Evolutionary conservation across 805 yeast genomes (phyloP), one percentile per base, ranked within the genome.

Genomic region (Candida xiaguanensis): DNA sequence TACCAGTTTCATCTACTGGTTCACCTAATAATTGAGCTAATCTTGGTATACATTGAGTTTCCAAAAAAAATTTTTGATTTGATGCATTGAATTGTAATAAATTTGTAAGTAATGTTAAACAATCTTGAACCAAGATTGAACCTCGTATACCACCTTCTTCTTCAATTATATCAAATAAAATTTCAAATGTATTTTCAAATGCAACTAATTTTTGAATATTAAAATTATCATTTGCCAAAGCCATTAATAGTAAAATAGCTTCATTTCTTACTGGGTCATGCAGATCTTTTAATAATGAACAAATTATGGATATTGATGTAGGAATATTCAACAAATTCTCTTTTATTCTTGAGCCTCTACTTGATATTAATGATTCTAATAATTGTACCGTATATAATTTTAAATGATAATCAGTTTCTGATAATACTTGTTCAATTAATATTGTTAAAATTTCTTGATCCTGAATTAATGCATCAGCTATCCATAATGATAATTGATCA

Each of bases 191-290:
- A 49, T 87, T 90, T 56, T 93, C 97, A 55, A 93, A 93, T 0
- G 95, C 99, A 8, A 95, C 95, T 14, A 93, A 65, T 53, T 89
- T 90, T 57, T 93, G 99, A 23, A 91, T 80, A 57, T 87, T 91
- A 43, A 81, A 78, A 51, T 88, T 86, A 43, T 85, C 83, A 49
- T 82, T 81, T 9, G 81, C 95, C 2, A 93, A 70, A 8, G 89
- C 82, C 81, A 85, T 82, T 36, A 95, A 66, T n/a, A 95, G 65
- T 37, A 91, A 61, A 26, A 91, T 81, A 2, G 93, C 79, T 60
- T 93, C 95, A 57, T 91, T 90, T 51, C 98, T 72, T 7, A 93
- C 78, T 13, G 95, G 95, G 45, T 91, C 98, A 46, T 85, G 51
- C 8, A 45, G 39, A 42, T 68, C 72, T 24, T 58, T 51, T 75